Conservation (phyloP, 306 rosid species). For the Prunus armeniaca region DNA sequence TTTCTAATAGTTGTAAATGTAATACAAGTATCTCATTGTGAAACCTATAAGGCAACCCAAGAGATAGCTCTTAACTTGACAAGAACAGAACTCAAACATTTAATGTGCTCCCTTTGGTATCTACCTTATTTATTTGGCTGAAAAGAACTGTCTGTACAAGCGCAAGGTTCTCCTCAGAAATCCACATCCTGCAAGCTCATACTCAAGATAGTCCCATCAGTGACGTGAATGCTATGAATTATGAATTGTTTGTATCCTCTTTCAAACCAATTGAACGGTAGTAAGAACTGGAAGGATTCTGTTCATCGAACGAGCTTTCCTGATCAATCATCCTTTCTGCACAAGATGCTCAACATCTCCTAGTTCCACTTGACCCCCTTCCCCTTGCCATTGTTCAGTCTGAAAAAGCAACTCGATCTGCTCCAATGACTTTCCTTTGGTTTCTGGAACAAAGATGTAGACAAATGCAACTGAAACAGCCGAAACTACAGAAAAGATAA, state of each 20-base stretch:
- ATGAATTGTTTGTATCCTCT: conserved; percentile 9
- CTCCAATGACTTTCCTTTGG: conserved; percentile 90
- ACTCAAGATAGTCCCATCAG: neutral
- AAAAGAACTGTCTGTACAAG: conserved; percentile 25
- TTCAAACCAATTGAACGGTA: conserved; percentile 8
- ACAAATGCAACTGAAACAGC: conserved; percentile 67
- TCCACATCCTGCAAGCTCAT: conserved; percentile 12
- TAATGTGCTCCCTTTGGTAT: conserved; percentile 16
- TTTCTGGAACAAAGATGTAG: conserved; percentile 67
- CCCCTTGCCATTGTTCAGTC: conserved; percentile 40
- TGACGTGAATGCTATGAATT: neutral
- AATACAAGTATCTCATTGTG: conserved; percentile 1
- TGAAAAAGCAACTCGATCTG: conserved; percentile 82
- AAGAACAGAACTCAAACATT: conserved; percentile 7
- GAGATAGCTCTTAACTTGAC: neutral
- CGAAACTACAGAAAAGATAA: conserved; percentile 64
- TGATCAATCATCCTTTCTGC: conserved; percentile 40
- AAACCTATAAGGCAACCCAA: neutral
- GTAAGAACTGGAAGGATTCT: neutral
- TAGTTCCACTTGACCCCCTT: conserved; percentile 55
- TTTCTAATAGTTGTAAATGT: neutral
- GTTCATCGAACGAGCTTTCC: neutral
- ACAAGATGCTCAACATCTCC: conserved; percentile 90
- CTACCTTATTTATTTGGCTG: conserved; percentile 15
- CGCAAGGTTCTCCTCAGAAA: conserved; percentile 15